Base-by-base conservation (phyloP, 2,329 filamentous ascomycete species). In the Aspergillus hiratsukae region DNA sequence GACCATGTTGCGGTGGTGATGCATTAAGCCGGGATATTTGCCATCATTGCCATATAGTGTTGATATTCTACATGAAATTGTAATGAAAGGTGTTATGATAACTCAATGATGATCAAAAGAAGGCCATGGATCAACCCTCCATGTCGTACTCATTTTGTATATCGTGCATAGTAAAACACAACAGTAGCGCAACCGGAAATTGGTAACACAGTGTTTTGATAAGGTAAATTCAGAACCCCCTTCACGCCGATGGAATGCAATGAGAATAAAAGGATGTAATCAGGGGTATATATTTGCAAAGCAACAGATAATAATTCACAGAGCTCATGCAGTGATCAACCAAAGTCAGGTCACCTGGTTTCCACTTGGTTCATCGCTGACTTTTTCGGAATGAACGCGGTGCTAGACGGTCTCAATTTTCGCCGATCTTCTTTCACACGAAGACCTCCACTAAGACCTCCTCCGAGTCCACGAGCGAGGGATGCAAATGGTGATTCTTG, bases 1-100 rank as follows among this genome's bases (percentile, higher is more conserved):
- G 79, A 85, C 58, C 78, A 83, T 69, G 77, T 85, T 29, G 81
- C 81, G 2, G 81, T 83, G 14, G 76, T 80, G 17, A 77, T 80
- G 64, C 64, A 69, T 55, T 66, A 31, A 63, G 41, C 3, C 10
- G 17, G 31, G 21, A 37, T 40, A 25, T 48, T 51, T 19, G 14
- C 8, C 21, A 14, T 7, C 19, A 46, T 25, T 14, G 10, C 6
- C 4, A 6, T 14, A 23, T 46, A 46, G 3, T 21, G 21, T 25
- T 14, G 43, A 46, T 25, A 17, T 17, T 14, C 11, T 23, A 23
- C 43, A 14, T 23, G 21, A 21, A 3, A 25, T 46, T 8, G 3
- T 21, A 43, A 11, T 43, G 19, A 21, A 17, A 43, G 7, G 5
- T 43, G n/a, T 21, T 45, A 23, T 45, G n/a, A 19, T 41, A 43